These are phyloP conservation scores for Typha latifolia DNA, from an alignment of 176 grass and related monocot species.

Conservation along the genomic window DNA sequence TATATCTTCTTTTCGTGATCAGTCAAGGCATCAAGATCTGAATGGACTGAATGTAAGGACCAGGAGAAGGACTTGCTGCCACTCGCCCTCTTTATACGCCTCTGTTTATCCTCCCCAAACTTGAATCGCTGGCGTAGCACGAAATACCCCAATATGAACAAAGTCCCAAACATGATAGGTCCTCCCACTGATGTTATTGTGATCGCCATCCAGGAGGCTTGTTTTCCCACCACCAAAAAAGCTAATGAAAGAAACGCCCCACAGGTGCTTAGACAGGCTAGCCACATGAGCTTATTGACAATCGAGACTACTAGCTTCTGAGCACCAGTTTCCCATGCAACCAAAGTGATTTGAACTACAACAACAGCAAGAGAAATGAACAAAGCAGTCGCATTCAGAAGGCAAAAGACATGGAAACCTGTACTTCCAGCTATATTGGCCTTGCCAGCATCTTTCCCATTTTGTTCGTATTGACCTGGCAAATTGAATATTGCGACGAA, in stretches of 20 bases:
- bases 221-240: conserved; percentile 78
- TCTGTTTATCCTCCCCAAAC: conserved; percentile 66
- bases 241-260: conserved; percentile 76
- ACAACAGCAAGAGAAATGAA: conserved; percentile 98
- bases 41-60: conserved; percentile 63
- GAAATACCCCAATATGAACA: conserved; percentile 73
- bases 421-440: conserved; percentile 42
- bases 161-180: conserved; percentile 81
- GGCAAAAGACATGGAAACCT: conserved; percentile 74
- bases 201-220: conserved; percentile 82
- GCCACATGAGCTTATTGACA: conserved; percentile 98
- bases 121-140: conserved; percentile 65
- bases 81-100: conserved; percentile 59
- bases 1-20: conserved; percentile 90
- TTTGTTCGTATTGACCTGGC: conserved; percentile 63
- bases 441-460: conserved; percentile 11
- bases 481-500: conserved; percentile 93
- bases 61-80: conserved; percentile 97
- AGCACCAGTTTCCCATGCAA: conserved; percentile 92
- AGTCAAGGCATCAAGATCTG: conserved; percentile 83
- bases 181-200: conserved; percentile 68
- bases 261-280: conserved; percentile 83
- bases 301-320: conserved; percentile 84
- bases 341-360: conserved; percentile 90
- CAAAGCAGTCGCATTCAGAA: conserved; percentile 77